Conservation (phyloP, 2,329 filamentous ascomycete genomes). For the Dactylonectria estremocensis region DNA sequence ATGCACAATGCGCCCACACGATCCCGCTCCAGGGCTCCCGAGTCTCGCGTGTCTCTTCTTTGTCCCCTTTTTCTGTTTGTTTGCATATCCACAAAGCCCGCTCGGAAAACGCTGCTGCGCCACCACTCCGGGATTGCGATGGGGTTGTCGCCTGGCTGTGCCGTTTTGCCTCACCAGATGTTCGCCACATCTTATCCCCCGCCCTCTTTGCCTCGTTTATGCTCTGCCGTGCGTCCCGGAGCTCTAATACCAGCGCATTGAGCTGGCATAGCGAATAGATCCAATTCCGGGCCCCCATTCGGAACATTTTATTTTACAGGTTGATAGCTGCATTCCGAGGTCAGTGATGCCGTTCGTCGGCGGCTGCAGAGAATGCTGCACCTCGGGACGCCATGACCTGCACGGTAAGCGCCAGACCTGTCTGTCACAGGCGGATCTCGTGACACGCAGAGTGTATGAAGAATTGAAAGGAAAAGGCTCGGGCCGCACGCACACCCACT, state of each 20-base stretch:
- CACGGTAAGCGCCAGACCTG: background rate
- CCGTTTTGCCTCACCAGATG: conserved; percentile 18
- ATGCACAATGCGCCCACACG: background rate
- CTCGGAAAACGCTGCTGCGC: conserved; percentile 12
- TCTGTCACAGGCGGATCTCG: background rate
- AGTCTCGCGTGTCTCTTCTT: background rate
- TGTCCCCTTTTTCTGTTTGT: background rate
- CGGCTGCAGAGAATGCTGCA: background rate
- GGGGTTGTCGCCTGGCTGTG: conserved; percentile 11
- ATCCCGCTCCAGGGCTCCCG: background rate
- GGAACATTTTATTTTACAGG: background rate
- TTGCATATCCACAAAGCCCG: background rate
- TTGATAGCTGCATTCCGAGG: background rate
- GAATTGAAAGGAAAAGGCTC: background rate
- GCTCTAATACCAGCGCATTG: background rate
- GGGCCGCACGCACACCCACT: background rate
- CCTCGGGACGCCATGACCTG: background rate
- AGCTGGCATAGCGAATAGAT: background rate
- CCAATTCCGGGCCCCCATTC: background rate
- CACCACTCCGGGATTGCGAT: conserved; percentile 1
- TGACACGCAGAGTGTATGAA: too few relatives aligned
- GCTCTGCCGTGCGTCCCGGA: background rate
- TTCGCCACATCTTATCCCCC: conserved; percentile 10
- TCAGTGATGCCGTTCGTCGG: background rate
- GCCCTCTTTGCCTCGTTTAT: background rate